These are phyloP conservation scores for Macadamia integrifolia DNA, from an alignment of 164 flowering plant species.

Conservation along the genomic window DNA sequence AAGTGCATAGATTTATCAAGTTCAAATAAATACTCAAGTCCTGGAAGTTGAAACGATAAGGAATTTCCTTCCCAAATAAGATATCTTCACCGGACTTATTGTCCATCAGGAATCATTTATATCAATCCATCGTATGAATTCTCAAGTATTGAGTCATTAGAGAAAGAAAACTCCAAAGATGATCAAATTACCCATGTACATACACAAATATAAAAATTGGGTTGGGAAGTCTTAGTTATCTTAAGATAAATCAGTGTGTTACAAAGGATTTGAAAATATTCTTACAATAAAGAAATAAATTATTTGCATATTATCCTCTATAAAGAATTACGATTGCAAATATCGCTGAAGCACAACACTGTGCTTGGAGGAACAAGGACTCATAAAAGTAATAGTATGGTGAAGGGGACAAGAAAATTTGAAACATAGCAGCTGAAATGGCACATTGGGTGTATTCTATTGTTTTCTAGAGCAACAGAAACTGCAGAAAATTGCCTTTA, in stretches of 20 bases:
- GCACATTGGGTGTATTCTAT: neutral
- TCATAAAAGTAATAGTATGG: neutral
- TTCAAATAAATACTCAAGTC: no score
- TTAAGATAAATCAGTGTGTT: no score
- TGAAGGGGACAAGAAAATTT: neutral
- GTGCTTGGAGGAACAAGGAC: neutral
- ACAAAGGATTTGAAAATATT: neutral
- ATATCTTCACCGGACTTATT: neutral
- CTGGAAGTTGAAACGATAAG: neutral
- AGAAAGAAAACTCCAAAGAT: neutral
- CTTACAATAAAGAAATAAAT: neutral
- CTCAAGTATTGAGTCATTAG: neutral
- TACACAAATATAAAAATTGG: no score
- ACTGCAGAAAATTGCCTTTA: neutral
- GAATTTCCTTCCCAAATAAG: neutral
- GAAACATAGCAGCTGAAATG: neutral
- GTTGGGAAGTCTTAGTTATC: no score
- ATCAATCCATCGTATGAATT: neutral
- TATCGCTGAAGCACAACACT: neutral
- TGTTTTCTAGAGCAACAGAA: neutral
- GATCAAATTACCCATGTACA: neutral
- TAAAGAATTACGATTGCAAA: neutral
- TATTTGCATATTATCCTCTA: neutral
- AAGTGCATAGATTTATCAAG: no score
- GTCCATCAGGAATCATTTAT: no score